A percentile compares a stretch with the other conserved stretches of the same genome.
Conservation (phyloP, 2,329 filamentous ascomycete species). For the Incumbomyces lentus region DNA sequence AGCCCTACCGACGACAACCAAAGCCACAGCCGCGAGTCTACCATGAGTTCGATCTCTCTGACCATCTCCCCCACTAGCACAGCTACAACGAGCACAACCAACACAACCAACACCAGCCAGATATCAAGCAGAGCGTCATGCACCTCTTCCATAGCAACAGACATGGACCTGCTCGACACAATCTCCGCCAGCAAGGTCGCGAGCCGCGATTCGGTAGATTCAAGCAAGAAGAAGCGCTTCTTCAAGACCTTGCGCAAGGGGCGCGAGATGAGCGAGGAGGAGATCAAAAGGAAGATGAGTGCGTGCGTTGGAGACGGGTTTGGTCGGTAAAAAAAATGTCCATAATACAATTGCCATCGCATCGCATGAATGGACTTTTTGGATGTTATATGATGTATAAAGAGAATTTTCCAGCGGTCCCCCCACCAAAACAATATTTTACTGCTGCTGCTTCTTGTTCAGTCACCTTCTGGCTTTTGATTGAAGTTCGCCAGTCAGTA, state of each 20-base stretch:
- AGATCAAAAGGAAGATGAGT: conserved; percentile 25
- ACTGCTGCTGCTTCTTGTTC: too few species aligned
- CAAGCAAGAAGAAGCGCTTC: neutral
- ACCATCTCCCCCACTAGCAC: neutral
- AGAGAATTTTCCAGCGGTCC: too few species aligned
- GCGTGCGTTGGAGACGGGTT: conserved; percentile 3
- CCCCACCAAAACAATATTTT: too few species aligned
- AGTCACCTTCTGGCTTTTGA: too few species aligned
- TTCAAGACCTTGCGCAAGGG: conserved; percentile 5
- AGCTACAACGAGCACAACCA: neutral
- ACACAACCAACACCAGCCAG: neutral
- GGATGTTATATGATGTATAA: too few species aligned
- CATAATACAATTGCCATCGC: too few species aligned
- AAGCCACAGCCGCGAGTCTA: too few species aligned
- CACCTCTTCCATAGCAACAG: neutral
- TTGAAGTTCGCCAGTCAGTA: too few species aligned
- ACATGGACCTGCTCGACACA: neutral
- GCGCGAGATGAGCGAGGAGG: conserved; percentile 15
- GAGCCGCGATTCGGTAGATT: neutral
- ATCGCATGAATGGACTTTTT: too few species aligned
- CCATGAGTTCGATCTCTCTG: too few species aligned
- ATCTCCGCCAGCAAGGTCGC: neutral
- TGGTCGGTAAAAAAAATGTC: neutral
- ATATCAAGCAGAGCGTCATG: neutral
- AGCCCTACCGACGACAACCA: too few species aligned